Evolutionary conservation across 2,329 filamentous ascomycete genomes (phyloP).

Genomic region (Torrubiella hemipterigena): DNA sequence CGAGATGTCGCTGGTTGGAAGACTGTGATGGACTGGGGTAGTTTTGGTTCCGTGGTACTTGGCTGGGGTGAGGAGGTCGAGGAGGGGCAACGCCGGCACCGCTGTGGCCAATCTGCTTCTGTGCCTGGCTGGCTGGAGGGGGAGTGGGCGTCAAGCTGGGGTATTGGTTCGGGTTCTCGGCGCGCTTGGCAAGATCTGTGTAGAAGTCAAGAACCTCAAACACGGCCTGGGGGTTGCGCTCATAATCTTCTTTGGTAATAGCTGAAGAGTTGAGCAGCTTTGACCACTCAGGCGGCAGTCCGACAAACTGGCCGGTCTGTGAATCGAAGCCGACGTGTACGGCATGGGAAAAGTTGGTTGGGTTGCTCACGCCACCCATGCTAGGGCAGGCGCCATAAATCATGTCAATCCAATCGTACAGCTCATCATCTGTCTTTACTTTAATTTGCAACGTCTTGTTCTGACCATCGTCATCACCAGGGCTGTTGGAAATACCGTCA

Average conservation of each 20-base stretch:
- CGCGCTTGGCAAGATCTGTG: conserved; percentile 67
- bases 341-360: conserved; percentile 93
- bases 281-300: conserved; percentile 91
- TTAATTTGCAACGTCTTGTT: conserved; percentile 81
- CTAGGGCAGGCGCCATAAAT: conserved; percentile 94
- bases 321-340: conserved; percentile 97
- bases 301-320: conserved; percentile 87
- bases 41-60: conserved; percentile 29
- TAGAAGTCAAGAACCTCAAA: conserved; percentile 79
- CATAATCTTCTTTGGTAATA: conserved; percentile 97
- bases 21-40: conserved; percentile 25
- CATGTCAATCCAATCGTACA: conserved; percentile 98
- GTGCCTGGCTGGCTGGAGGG: conserved; percentile 40
- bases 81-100: conserved; percentile 55
- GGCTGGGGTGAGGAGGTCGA: conserved; percentile 42
- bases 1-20: conserved; percentile 31
- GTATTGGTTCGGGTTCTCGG: conserved; percentile 59
- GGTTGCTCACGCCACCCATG: conserved; percentile 97
- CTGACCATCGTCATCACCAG: conserved; percentile 67
- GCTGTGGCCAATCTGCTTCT: conserved; percentile 51
- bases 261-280: conserved; percentile 91
- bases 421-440: conserved; percentile 89
- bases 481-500: conserved; percentile 55
- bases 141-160: conserved; percentile 58
- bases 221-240: conserved; percentile 83